Percentiles rank a stretch among this genome's conserved stretches.
Conservation (phyloP, 371 early-diverging fungal species). For the Rhizopus arrhizus region DNA sequence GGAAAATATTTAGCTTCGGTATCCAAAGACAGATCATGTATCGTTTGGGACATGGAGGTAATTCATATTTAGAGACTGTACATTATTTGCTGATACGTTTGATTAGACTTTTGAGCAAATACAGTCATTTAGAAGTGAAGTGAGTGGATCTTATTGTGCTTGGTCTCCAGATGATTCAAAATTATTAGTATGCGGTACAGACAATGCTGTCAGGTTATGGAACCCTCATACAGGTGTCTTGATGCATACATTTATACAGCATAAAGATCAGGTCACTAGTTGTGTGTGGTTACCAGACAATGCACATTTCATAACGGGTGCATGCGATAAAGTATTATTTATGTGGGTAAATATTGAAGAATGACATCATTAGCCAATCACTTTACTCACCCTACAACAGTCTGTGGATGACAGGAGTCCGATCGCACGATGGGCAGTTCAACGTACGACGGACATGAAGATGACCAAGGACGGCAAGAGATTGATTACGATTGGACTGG, state of each 20-base stretch:
- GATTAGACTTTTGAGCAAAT: constrained; percentile 43
- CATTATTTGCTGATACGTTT: too few relatives aligned
- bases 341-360: constrained; percentile 62
- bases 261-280: constrained; percentile 75
- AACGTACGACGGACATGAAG: constrained; percentile 85
- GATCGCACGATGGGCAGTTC: constrained; percentile 66
- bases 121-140: constrained; percentile 53
- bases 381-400: constrained; percentile 24
- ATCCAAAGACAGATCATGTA: constrained; percentile 83
- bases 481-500: constrained; percentile 75
- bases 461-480: constrained; percentile 72
- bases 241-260: constrained; percentile 54
- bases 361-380: neutral
- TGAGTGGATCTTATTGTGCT: constrained; percentile 74
- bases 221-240: constrained; percentile 66
- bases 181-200: constrained; percentile 82
- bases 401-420: constrained; percentile 60
- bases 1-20: constrained; percentile 89
- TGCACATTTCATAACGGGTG: constrained; percentile 76
- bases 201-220: constrained; percentile 82
- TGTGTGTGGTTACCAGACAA: constrained; percentile 86
- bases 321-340: constrained; percentile 73
- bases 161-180: constrained; percentile 88
- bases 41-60: constrained; percentile 86
- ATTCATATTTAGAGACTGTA: too few relatives aligned